These are phyloP conservation scores for Dalbergia cochinchinensis DNA, from an alignment of 306 rosid species.

Conservation along the genomic window DNA sequence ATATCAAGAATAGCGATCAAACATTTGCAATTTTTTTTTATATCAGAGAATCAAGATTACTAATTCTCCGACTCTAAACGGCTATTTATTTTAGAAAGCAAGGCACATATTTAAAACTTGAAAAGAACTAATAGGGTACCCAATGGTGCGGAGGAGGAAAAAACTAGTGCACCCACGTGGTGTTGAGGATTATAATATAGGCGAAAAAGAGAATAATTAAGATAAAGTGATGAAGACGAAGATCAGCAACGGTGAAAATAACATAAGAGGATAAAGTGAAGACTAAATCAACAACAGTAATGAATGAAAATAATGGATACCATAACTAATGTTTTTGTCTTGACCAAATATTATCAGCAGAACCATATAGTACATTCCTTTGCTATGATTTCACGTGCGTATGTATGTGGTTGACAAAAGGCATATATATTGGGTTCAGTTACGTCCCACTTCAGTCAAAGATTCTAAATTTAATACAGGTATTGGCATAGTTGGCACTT, in stretches of 20 bases:
- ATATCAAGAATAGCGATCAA: too few species aligned
- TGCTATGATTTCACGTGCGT: conserved; percentile 10
- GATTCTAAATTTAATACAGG: background rate
- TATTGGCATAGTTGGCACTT: conserved; percentile 4
- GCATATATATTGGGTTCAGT: background rate
- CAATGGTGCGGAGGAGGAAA: too few species aligned
- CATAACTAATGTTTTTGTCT: background rate
- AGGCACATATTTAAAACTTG: too few species aligned
- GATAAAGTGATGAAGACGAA: background rate
- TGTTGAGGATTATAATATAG: conserved; percentile 2
- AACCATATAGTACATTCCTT: background rate
- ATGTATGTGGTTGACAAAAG: conserved; percentile 4
- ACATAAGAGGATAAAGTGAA: background rate
- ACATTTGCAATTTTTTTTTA: too few species aligned
- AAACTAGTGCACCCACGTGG: background rate
- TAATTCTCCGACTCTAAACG: too few species aligned
- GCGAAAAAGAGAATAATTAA: background rate
- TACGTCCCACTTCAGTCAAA: conserved; percentile 13
- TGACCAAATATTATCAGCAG: background rate
- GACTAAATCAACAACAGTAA: background rate
- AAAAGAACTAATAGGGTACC: too few species aligned
- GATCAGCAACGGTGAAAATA: too few species aligned
- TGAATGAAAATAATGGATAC: background rate
- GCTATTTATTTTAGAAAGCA: too few species aligned
- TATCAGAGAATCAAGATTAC: too few species aligned